Conservation (phyloP, 768 basidiomycete species). For the Lactifluus hygrophoroides region DNA sequence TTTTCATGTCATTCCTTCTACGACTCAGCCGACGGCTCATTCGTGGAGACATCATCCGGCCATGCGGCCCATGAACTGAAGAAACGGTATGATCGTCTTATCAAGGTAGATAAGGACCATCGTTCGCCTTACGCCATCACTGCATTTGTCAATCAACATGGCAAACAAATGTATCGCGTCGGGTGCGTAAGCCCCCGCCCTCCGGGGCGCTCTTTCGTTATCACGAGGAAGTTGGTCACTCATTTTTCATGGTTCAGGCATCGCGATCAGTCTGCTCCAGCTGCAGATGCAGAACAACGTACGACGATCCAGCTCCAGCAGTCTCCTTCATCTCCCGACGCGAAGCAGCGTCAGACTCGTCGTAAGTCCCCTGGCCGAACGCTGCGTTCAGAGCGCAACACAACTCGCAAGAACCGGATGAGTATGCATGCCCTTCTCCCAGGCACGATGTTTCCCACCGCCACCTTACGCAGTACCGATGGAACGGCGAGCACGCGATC, state of each 20-base stretch:
- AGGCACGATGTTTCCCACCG: constrained; percentile 42
- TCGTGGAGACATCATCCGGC: constrained; percentile 74
- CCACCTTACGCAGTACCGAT: constrained; percentile 16
- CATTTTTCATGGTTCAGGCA: constrained; percentile 32
- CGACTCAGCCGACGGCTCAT: constrained; percentile 57
- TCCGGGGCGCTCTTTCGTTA: background rate
- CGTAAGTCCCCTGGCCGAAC: constrained; percentile 8
- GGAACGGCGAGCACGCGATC: constrained; percentile 22
- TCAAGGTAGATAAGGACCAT: constrained; percentile 56
- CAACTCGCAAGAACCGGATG: constrained; percentile 48
- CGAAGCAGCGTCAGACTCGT: background rate
- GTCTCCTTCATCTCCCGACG: constrained; percentile 6
- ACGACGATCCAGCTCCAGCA: constrained; percentile 18
- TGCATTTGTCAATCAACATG: constrained; percentile 75
- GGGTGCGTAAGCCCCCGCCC: constrained; percentile 41
- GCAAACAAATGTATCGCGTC: constrained; percentile 67
- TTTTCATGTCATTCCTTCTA: background rate
- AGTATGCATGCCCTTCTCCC: constrained; percentile 54
- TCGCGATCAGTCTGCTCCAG: constrained; percentile 55
- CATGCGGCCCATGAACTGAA: constrained; percentile 71
- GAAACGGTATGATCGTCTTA: constrained; percentile 58
- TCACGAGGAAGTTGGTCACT: background rate
- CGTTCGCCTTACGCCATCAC: constrained; percentile 78
- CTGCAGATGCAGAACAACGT: constrained; percentile 43
- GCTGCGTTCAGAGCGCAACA: constrained; percentile 14